Conservation (phyloP, 352 stramenopile species). For the Albugo candida region DNA sequence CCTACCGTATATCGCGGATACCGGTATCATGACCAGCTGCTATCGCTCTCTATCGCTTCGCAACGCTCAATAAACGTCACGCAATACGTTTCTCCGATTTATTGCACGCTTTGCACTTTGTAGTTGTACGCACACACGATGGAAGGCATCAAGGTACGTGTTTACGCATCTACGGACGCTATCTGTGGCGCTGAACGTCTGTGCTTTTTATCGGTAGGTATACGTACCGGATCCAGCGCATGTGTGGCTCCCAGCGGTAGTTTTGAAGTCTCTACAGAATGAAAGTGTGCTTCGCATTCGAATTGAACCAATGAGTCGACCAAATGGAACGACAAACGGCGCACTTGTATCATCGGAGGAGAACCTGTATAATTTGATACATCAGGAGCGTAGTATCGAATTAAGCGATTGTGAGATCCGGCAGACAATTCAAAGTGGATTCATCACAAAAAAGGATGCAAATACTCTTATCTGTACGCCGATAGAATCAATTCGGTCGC, state of each 20-base stretch:
- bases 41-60: no score
- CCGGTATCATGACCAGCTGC: no score
- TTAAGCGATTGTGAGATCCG: conserved; percentile 28
- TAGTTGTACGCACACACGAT: no score
- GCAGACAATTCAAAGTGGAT: conserved; percentile 11
- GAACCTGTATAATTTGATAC: conserved; percentile 32
- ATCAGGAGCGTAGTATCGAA: conserved; percentile 27
- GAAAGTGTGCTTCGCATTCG: conserved; percentile 37
- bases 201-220: conserved; percentile 18
- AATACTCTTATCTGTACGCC: not conserved
- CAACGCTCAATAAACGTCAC: no score
- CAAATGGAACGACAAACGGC: conserved; percentile 18
- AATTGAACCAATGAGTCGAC: conserved; percentile 40
- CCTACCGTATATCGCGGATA: no score
- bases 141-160: no score
- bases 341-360: conserved; percentile 21
- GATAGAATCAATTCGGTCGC: no score
- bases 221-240: conserved; percentile 55
- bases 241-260: conserved; percentile 59
- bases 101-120: no score
- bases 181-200: no score
- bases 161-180: no score
- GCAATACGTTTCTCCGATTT: no score
- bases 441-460: not conserved
- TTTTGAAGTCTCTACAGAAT: conserved; percentile 22